Conservation (phyloP, 1,284 basidiomycete species). For the Cryptococcus hybrid region DNA sequence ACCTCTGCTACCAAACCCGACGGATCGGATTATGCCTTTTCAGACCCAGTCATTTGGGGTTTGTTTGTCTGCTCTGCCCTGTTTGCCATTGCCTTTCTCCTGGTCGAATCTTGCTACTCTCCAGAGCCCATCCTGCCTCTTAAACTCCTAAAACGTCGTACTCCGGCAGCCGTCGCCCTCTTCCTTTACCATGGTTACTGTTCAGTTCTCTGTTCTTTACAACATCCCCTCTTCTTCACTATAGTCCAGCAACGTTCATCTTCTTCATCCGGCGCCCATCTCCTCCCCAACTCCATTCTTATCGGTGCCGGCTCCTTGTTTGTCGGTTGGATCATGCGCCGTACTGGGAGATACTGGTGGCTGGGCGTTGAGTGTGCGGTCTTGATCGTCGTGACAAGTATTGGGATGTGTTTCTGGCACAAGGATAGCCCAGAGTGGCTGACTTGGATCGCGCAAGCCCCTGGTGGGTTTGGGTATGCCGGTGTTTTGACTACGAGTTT, state of each 20-base stretch:
- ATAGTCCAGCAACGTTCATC: slow-evolving; percentile 76
- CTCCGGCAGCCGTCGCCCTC: slow-evolving; percentile 74
- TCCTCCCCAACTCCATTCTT: slow-evolving; percentile 65
- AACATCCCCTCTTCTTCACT: slow-evolving; percentile 84
- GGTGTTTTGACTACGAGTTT: slow-evolving; percentile 36
- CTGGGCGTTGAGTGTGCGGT: slow-evolving; percentile 44
- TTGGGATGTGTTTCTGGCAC: slow-evolving; percentile 29
- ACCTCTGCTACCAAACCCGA: slow-evolving; percentile 50
- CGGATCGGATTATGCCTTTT: slow-evolving; percentile 55
- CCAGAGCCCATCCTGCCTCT: slow-evolving; percentile 81
- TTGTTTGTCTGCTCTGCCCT: slow-evolving; percentile 61
- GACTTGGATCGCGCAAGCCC: slow-evolving; percentile 33
- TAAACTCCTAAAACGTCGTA: slow-evolving; percentile 61
- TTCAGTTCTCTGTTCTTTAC: slow-evolving; percentile 80
- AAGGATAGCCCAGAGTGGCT: slow-evolving; percentile 54
- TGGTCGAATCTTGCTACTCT: slow-evolving; percentile 69
- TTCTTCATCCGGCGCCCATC: slow-evolving; percentile 71
- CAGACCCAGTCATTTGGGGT: slow-evolving; percentile 65
- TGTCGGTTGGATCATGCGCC: slow-evolving; percentile 82
- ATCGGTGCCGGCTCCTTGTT: slow-evolving; percentile 77
- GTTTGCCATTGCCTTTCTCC: slow-evolving; percentile 61
- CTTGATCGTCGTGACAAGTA: slow-evolving; percentile 22
- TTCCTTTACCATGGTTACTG: slow-evolving; percentile 63
- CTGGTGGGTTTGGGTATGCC: slow-evolving; percentile 39
- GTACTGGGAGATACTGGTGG: slow-evolving; percentile 73